These are phyloP conservation scores for Magnaporthiopsis incrustans DNA, from an alignment of 2,329 filamentous ascomycete genomes.

Conservation along the genomic window DNA sequence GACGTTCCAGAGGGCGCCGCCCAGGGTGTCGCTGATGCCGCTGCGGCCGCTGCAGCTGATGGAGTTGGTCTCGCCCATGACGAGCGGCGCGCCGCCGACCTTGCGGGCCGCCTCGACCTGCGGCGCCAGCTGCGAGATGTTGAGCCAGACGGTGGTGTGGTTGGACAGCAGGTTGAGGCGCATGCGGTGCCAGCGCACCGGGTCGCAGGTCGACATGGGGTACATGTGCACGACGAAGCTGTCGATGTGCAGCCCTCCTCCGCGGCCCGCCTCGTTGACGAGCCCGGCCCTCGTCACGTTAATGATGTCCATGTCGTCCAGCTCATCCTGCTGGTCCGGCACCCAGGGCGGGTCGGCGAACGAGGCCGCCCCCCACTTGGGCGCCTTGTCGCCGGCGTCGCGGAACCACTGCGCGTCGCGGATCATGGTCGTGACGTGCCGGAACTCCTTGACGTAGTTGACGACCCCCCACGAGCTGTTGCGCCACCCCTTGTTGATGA, in stretches of 20 bases:
- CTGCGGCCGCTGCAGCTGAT: slow-evolving; percentile 28
- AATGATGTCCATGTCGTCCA: slow-evolving; percentile 26
- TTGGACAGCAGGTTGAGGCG: slow-evolving; percentile 29
- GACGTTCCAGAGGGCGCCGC: slow-evolving; percentile 39
- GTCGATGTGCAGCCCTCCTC: slow-evolving; percentile 20
- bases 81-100: slow-evolving; percentile 27
- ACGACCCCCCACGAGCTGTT: slow-evolving; percentile 9
- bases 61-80: slow-evolving; percentile 41
- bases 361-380: slow-evolving; percentile 25
- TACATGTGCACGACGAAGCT: slow-evolving; percentile 11
- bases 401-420: slow-evolving; percentile 21
- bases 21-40: slow-evolving; percentile 38
- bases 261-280: slow-evolving; percentile 13
- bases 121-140: slow-evolving; percentile 16
- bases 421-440: slow-evolving; percentile 23
- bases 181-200: slow-evolving; percentile 22
- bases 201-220: slow-evolving; percentile 7
- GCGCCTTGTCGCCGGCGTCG: slow-evolving; percentile 12
- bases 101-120: slow-evolving; percentile 25
- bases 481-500: slow-evolving; percentile 26
- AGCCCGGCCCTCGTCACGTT: slow-evolving; percentile 19
- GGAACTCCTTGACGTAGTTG: slow-evolving; percentile 23
- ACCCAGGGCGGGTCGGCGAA: slow-evolving; percentile 27
- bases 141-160: slow-evolving; percentile 16
- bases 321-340: slow-evolving; percentile 27